Base-by-base conservation (phyloP, 257 asterid genomes). In the Jaltomata sinuosa region DNA sequence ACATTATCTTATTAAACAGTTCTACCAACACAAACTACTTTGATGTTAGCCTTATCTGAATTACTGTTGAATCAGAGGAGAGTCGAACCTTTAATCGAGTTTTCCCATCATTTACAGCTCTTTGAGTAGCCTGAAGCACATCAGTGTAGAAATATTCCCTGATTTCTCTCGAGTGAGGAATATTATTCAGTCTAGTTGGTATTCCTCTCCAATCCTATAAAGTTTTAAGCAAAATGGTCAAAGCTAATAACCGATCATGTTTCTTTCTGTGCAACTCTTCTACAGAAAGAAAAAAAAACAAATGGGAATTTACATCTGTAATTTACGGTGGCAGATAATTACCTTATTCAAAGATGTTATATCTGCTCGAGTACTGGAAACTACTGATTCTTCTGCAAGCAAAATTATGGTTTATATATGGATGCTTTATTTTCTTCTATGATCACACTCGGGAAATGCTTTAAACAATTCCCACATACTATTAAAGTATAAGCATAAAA, bases 81-180 rank as follows among this genome's bases (percentile, higher is more conserved):
- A 3, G 18, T 25, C 36, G 4, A 0, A 95, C 99, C 98, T 94
- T 94, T 83, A 96, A 40, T 79, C 97, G 91, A 87, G 95, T 92
- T 92, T 94, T 96, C 79, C 99, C 99, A 84, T 90, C 93, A 83
- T 87, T 87, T 86, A 96, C 40, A 62, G 99, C 98, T 85, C 94
- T 90, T 86, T 91, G 88, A 50, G 98, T 92, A 83, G 98, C 97
- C 87, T 88, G 95, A 88, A 93, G 87, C 86, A 94, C 97, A 88
- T 94, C 99, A 50, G 91, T 90, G 78, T 96, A 96, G 85, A 96
- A 96, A 86, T 96, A 94, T 84, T 90, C 88, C 91, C 99, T 91
- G 89, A 96, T 96, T 89, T 96, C 99, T 92, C 95, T 91, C 27
- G 99, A 94, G 89, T 94, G 99, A 84, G 99, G 99, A 91, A 96